Evolutionary conservation across 129 eudicot species (phyloP), one percentile per base, ranked within the genome.

Genomic region (Apium graveolens): DNA sequence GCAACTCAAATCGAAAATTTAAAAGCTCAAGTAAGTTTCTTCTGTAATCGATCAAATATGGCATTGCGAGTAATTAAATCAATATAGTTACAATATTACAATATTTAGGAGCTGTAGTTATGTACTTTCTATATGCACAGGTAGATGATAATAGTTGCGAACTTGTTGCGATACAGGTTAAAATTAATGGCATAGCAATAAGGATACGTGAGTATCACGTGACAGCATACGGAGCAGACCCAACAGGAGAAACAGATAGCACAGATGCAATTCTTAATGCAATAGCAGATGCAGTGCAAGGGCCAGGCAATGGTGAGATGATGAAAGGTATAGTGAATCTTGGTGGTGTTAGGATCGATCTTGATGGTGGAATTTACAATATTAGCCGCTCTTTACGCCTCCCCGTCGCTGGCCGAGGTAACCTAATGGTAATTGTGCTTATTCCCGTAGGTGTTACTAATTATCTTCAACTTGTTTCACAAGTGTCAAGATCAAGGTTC

Each of bases 151-250:
- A 41, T 41, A 41, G 44, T 41, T 44, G 7, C 18, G 62, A 51
- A 51, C 35, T 76, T 18, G 26, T 66, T 57, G 66, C 24, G 62
- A 51, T 62, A 27, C 74, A 86, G 90, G 84, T 53, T 49, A 80
- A 0, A 12, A 66, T n/a, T n/a, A n/a, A 9, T 4, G 60, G 57
- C 8, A 44, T 74, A 70, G 45, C 74, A 26, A n/a, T n/a, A n/a
- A 78, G 85, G 31, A 57, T 96, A 55, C 83, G 84, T 14, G 84
- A 85, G 31, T 88, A 85, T 74, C 85, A 82, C n/a, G 96, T 91
- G 81, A 91, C 91, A 37, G 83, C 91, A 5, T 94, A 94, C 35
- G 99, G 97, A 17, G 99, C 99, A 6, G 99, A 95, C 83, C 99
- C 99, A 44, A 91, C 91, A 0, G 97, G 99, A 45, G 85, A 82